Evolutionary conservation across 176 grass and related monocot species (phyloP).

Genomic region (Aegilops longissima): DNA sequence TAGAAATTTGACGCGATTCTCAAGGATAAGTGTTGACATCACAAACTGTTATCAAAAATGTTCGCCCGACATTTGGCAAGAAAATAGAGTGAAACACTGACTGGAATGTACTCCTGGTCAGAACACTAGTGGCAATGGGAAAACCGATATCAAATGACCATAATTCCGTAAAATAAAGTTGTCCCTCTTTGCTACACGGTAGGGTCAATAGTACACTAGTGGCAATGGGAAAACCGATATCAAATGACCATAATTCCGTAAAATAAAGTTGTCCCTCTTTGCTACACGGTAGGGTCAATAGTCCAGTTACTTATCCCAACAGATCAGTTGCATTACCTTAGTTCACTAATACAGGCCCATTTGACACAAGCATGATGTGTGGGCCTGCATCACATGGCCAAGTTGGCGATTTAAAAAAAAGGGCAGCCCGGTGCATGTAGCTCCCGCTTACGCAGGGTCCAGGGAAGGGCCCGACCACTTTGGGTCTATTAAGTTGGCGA

Average conservation of each 20-base stretch:
- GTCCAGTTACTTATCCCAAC: background rate
- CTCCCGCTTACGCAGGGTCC: too few relatives aligned
- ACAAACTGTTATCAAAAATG: background rate
- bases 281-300: background rate
- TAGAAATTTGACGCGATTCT: background rate
- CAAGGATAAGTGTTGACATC: background rate
- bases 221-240: background rate
- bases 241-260: background rate
- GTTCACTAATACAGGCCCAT: background rate
- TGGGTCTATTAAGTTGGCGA: background rate
- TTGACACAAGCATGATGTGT: constrained; percentile 16
- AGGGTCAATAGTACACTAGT: background rate
- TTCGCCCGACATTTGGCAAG: background rate
- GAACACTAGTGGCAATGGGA: background rate
- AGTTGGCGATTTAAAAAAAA: background rate
- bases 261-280: background rate
- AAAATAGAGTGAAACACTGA: constrained; percentile 20
- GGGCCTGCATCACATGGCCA: background rate
- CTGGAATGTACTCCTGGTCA: background rate
- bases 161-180: background rate
- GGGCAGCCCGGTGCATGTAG: too few relatives aligned
- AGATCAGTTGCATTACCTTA: constrained; percentile 7
- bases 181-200: background rate
- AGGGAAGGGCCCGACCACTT: too few relatives aligned
- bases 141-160: background rate